Conservation (phyloP, 2,329 filamentous ascomycete genomes). For the Thielaviopsis euricoi region DNA sequence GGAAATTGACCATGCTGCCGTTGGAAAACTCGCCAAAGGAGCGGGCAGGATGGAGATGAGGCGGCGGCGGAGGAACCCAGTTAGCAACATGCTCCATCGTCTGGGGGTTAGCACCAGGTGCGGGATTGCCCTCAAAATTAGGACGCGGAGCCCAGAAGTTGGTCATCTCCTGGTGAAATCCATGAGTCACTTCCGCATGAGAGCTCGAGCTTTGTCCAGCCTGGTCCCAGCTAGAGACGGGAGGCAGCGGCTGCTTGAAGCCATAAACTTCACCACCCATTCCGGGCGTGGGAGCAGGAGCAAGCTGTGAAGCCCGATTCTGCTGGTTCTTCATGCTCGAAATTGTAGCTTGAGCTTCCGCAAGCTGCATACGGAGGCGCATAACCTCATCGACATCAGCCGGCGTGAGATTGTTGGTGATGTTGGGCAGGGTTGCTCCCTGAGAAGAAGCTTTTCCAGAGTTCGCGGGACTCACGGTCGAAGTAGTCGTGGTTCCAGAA, state of each 20-base stretch:
- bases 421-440: background rate
- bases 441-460: background rate
- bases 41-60: background rate
- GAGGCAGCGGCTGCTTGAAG: background rate
- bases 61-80: background rate
- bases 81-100: background rate
- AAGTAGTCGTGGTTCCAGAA: background rate
- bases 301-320: conserved; percentile 17
- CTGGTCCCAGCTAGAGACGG: background rate
- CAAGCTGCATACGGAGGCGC: conserved; percentile 51
- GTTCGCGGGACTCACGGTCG: background rate
- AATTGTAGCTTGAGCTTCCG: conserved; percentile 40
- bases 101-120: background rate
- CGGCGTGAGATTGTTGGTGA: background rate
- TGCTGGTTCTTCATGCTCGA: conserved; percentile 11
- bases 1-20: background rate
- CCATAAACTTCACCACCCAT: background rate
- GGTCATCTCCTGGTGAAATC: background rate
- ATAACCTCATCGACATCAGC: conserved; percentile 43
- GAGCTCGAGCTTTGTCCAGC: background rate
- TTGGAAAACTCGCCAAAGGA: background rate
- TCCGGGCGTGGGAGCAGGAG: background rate
- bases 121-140: background rate
- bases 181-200: background rate
- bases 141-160: background rate